Evolutionary conservation across 768 basidiomycete genomes (phyloP), one percentile per base, ranked within the genome.

Genomic region (Amanita rimosa): DNA sequence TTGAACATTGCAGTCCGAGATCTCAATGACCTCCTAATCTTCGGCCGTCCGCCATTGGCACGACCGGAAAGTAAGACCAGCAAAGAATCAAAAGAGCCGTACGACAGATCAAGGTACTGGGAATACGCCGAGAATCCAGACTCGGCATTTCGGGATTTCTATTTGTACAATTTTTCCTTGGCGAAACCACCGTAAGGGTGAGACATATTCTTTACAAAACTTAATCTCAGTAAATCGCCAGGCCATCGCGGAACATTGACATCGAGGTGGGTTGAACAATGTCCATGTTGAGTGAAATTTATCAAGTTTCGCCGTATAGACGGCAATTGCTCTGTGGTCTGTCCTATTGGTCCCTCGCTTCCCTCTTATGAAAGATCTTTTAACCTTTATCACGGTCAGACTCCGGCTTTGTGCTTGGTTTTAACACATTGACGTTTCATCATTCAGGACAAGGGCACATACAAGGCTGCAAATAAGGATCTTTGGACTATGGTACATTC

Each of bases 391-490:
- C 50, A 67, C 59, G 40, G 89, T 87, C 53, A 6, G 72, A 63
- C 3, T 47, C 36, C 27, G 31, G 34, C 26, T 26, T 26, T 16
- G 27, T 48, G 42, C 27, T 29, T 14, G 17, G 14, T 40, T 50
- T 16, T 38, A 31, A 22, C 14, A 26, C 17, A 26, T 35, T 27
- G n/a, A 31, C 39, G 71, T 66, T 66, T 11, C 11, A 22, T 39
- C 29, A 36, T 48, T 24, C 29, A 74, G 67, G 69, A 75, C 53
- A 69, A 76, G 52, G 75, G 73, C 6, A 72, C 67, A 3, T 88
- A 86, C 64, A 89, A 82, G 58, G 84, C 81, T 0, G 78, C 81
- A 11, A 91, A 88, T 62, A 86, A 86, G 58, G 89, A 93, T 64
- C 65, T 90, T 7, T 93, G 89, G 89, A 75, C 64, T 49, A 91